phyloP scores from a whole-genome alignment of 495 filamentous ascomycete species.

The Lichenothelia convexa region DNA sequence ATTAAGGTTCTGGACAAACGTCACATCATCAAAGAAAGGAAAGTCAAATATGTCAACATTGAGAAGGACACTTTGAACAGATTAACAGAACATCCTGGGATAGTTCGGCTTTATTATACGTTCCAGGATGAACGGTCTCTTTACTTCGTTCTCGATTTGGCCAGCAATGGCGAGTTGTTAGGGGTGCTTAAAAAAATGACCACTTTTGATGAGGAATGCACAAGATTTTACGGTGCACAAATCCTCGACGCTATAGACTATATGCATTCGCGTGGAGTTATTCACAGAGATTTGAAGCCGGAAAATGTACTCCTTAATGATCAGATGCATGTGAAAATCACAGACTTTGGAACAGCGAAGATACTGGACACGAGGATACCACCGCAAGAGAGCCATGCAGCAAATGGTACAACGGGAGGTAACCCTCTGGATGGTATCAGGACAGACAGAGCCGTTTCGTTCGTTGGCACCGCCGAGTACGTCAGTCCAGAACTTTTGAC shows the following conservation, averaged over 20 bases:
- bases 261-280: slow-evolving; percentile 92
- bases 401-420: slow-evolving; percentile 14
- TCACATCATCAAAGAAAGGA: slow-evolving; percentile 99
- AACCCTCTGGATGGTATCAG: slow-evolving; percentile 38
- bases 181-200: slow-evolving; percentile 84
- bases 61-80: slow-evolving; percentile 97
- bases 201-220: slow-evolving; percentile 92
- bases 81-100: slow-evolving; percentile 87
- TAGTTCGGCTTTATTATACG: slow-evolving; percentile 95
- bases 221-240: slow-evolving; percentile 85
- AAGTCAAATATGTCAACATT: slow-evolving; percentile 99
- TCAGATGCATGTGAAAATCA: slow-evolving; percentile 96
- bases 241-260: slow-evolving; percentile 94
- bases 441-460: slow-evolving; percentile 67
- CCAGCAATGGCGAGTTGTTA: slow-evolving; percentile 79
- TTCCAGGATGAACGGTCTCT: slow-evolving; percentile 93
- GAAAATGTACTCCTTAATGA: slow-evolving; percentile 93
- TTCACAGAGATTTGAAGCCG: slow-evolving; percentile 92
- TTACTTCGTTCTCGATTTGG: slow-evolving; percentile 93
- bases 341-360: slow-evolving; percentile 96
- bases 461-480: slow-evolving; percentile 97
- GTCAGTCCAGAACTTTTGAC: slow-evolving; percentile 91
- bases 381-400: slow-evolving; percentile 27
- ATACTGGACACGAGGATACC: slow-evolving; percentile 51
- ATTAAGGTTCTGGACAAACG: slow-evolving; percentile 98